Conservation (phyloP, 2,329 filamentous ascomycete species). For the Alternaria gansuensis region DNA sequence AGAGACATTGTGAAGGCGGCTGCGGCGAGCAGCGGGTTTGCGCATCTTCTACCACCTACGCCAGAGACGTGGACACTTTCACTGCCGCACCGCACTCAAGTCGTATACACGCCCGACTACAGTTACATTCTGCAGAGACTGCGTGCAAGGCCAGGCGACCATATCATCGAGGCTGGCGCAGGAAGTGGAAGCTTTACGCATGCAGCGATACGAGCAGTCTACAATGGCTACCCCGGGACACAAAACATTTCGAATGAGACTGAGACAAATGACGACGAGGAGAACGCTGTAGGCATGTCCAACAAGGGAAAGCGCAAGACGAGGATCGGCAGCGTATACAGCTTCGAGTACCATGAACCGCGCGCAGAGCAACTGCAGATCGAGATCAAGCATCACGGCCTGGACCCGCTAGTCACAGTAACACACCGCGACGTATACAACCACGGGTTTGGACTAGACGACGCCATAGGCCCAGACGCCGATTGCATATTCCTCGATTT, state of each 20-base stretch:
- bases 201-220: slow-evolving; percentile 77
- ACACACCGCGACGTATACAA: slow-evolving; percentile 83
- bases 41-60: slow-evolving; percentile 80
- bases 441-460: slow-evolving; percentile 71
- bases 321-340: slow-evolving; percentile 73
- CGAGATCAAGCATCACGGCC: slow-evolving; percentile 73
- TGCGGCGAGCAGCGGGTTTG: slow-evolving; percentile 72
- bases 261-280: slow-evolving; percentile 29
- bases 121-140: slow-evolving; percentile 83
- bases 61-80: slow-evolving; percentile 84
- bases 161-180: slow-evolving; percentile 80
- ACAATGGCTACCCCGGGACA: slow-evolving; percentile 70
- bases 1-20: slow-evolving; percentile 48
- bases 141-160: slow-evolving; percentile 74
- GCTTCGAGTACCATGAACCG: slow-evolving; percentile 81
- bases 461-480: slow-evolving; percentile 55
- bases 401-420: slow-evolving; percentile 72
- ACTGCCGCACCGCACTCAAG: slow-evolving; percentile 82
- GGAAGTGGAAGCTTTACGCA: slow-evolving; percentile 87
- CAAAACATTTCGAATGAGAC: slow-evolving; percentile 14
- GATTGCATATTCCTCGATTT: slow-evolving; percentile 81
- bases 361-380: slow-evolving; percentile 73
- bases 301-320: slow-evolving; percentile 48
- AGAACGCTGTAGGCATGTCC: slow-evolving; percentile 44
- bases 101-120: slow-evolving; percentile 87